These are phyloP conservation scores for Barbarea vulgaris DNA, from an alignment of 345 rosid genomes.

Conservation along the genomic window DNA sequence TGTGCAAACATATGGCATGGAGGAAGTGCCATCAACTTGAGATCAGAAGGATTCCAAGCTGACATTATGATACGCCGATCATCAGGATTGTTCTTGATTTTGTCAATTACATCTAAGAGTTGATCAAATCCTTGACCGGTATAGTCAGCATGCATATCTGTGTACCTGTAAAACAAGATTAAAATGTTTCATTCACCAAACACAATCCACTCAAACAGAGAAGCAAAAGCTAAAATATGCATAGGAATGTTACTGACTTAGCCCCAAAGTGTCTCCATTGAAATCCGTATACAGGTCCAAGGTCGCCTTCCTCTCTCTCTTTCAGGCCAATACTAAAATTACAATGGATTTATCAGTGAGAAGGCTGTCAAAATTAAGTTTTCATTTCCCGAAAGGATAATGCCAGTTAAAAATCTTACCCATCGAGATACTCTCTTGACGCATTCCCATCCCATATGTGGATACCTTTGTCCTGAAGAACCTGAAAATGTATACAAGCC, in stretches of 20 bases:
- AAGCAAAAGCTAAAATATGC: not conserved
- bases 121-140: slow-evolving; percentile 94
- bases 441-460: slow-evolving; percentile 98
- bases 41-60: slow-evolving; percentile 97
- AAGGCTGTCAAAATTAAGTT: not conserved
- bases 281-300: slow-evolving; percentile 96
- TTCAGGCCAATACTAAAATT: slow-evolving; percentile 64
- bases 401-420: slow-evolving; percentile 41
- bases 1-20: slow-evolving; percentile 99
- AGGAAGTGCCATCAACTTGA: slow-evolving; percentile 90
- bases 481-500: slow-evolving; percentile 49
- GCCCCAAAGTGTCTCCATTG: slow-evolving; percentile 99
- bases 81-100: slow-evolving; percentile 85
- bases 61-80: slow-evolving; percentile 84
- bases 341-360: not conserved
- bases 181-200: slow-evolving; percentile 1
- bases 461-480: slow-evolving; percentile 84
- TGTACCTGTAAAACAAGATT: slow-evolving; percentile 55
- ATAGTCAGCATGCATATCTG: slow-evolving; percentile 90
- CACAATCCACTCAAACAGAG: not conserved
- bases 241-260: slow-evolving; percentile 49
- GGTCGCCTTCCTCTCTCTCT: slow-evolving; percentile 86
- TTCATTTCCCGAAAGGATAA: not conserved
- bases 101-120: slow-evolving; percentile 72
- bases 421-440: slow-evolving; percentile 87